Base-by-base conservation (phyloP, 2,329 filamentous ascomycete genomes). In the Phyllosticta paracitricarpa region DNA sequence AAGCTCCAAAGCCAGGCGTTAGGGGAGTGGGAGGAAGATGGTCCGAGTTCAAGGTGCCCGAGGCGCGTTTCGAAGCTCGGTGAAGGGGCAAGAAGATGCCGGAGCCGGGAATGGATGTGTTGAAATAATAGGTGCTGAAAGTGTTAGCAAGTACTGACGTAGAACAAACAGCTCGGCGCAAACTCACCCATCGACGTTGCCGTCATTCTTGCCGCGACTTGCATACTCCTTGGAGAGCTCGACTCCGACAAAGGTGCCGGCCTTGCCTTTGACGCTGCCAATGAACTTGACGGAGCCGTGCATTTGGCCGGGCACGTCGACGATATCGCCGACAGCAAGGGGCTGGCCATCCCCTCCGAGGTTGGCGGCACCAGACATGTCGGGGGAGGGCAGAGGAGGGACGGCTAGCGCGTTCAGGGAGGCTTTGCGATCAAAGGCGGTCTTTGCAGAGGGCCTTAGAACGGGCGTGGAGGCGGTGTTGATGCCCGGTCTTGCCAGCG, bases 271-370 rank as follows among this genome's bases (percentile, higher is more conserved):
- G 51, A 99, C 93, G 51, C 81, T 80, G 54, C 94, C 94, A 64
- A 97, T 80, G 71, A 96, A 99, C 72, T 89, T 93, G 66, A 97
- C 87, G 2, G 85, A 88, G 56, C 94, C 94, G 66, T 88, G 80
- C 91, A 99, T 96, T 72, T 88, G 90, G 52, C 94, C 94, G 1
- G 93, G 92, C 55, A 97, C 93, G 67, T 97, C 92, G 64, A 97
- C 93, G 35, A 81, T 74, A 71, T 97, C 93, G 66, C 93, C 93
- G 51, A 94, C 81, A 65, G 85, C 82, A 63, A 96, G 77, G 53
- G 84, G 81, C 25, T 71, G 75, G 51, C 70, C 78, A 66, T 78
- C 75, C 61, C 72, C 73, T 63, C 69, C 59, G 70, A 76, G 74
- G 81, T 77, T 77, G 26, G 25, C 28, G n/a, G 40, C 12, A n/a